Evolutionary conservation across 805 yeast genomes (phyloP).

Genomic region (Saturnispora dispora): DNA sequence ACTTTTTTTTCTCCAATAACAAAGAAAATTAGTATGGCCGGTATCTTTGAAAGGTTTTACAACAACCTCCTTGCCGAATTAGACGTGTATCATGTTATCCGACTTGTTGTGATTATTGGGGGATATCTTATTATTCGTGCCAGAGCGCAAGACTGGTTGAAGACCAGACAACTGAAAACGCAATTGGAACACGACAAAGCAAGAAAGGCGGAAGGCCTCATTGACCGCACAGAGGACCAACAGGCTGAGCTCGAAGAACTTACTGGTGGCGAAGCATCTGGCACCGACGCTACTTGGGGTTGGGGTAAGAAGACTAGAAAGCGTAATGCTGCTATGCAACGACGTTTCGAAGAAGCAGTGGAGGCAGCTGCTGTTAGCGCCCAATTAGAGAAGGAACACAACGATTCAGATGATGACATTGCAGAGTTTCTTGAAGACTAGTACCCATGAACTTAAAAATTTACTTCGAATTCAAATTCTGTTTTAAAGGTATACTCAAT

Average conservation of each 20-base stretch:
- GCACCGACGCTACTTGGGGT: slow-evolving; percentile 48
- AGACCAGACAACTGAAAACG: slow-evolving; percentile 40
- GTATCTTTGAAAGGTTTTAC: slow-evolving; percentile 6
- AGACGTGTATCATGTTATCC: slow-evolving; percentile 37
- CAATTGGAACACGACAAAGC: slow-evolving; percentile 40
- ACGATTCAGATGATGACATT: slow-evolving; percentile 57
- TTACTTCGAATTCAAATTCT: background rate
- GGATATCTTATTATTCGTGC: slow-evolving; percentile 54
- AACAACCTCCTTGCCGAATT: slow-evolving; percentile 29
- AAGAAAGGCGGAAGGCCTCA: slow-evolving; percentile 29
- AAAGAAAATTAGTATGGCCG: background rate
- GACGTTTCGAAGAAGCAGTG: slow-evolving; percentile 42
- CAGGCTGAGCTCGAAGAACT: slow-evolving; percentile 15
- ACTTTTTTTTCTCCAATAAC: background rate
- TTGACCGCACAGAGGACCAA: slow-evolving; percentile 28
- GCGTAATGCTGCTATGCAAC: slow-evolving; percentile 46
- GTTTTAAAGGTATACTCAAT: background rate
- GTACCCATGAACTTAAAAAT: background rate
- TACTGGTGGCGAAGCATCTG: slow-evolving; percentile 6
- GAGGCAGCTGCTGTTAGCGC: slow-evolving; percentile 32
- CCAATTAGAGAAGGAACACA: slow-evolving; percentile 13
- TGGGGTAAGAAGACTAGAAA: slow-evolving; percentile 75
- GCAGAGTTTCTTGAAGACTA: slow-evolving; percentile 57
- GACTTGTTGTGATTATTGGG: slow-evolving; percentile 45
- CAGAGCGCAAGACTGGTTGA: slow-evolving; percentile 47